phyloP scores from a whole-genome alignment of 2,329 filamentous ascomycete species.

The Sclerotinia subarctica region DNA sequence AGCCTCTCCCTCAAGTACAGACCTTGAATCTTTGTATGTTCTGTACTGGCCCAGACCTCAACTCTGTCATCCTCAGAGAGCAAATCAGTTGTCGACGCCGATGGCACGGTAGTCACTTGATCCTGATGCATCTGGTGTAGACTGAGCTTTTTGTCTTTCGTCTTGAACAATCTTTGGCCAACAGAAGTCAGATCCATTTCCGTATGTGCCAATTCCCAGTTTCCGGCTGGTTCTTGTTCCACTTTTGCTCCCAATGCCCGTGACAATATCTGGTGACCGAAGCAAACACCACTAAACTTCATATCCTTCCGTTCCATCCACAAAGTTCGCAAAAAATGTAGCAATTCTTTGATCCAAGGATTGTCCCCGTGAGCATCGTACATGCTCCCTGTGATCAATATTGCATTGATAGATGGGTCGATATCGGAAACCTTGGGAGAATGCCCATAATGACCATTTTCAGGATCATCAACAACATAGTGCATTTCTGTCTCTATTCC shows the following conservation, averaged over 20 bases:
- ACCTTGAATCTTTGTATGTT: conserved; percentile 68
- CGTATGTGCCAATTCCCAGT: conserved; percentile 78
- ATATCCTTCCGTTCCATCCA: conserved; percentile 59
- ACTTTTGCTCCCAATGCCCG: conserved; percentile 68
- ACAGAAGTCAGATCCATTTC: conserved; percentile 63
- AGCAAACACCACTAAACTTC: conserved; percentile 78
- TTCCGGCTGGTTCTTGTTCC: conserved; percentile 59
- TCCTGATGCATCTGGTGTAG: conserved; percentile 89
- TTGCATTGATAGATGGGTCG: conserved; percentile 60
- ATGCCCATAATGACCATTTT: conserved; percentile 12
- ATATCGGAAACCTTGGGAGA: conserved; percentile 12
- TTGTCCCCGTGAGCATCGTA: conserved; percentile 70
- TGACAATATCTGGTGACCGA: conserved; percentile 81
- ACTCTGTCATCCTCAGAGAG: conserved; percentile 44
- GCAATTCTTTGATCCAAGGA: conserved; percentile 72
- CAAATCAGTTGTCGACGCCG: conserved; percentile 48
- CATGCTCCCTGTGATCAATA: conserved; percentile 76
- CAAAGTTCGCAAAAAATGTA: conserved; percentile 61
- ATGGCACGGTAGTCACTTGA: conserved; percentile 51
- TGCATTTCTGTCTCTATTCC: conserved; percentile 53
- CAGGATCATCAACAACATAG: conserved; percentile 47
- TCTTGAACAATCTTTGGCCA: conserved; percentile 65
- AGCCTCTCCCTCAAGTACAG: conserved; percentile 67
- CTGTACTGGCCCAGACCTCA: conserved; percentile 61
- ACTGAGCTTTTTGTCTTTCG: conserved; percentile 44